Evolutionary conservation across 208 protist genomes (phyloP).

Genomic region (Crithidia expoeki): DNA sequence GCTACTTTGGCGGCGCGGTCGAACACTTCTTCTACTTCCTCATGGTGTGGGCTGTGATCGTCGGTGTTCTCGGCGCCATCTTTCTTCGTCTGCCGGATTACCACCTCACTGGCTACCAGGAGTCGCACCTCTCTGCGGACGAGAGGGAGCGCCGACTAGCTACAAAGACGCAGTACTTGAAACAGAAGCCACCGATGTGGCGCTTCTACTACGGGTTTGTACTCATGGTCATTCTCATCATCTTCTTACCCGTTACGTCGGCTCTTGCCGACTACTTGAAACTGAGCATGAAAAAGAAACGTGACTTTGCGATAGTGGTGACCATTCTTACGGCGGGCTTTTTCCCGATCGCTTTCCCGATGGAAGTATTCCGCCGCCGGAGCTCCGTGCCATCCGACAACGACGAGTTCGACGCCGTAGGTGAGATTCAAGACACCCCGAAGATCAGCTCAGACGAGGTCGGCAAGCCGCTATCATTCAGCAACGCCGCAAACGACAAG

Average conservation of each 20-base stretch:
- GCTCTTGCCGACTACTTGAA: conserved; percentile 43
- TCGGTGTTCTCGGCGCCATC: conserved; percentile 36
- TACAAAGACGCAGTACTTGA: conserved; percentile 40
- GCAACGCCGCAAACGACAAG: background rate
- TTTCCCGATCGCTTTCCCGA: conserved; percentile 31
- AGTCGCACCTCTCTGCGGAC: conserved; percentile 34
- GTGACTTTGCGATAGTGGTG: conserved; percentile 49
- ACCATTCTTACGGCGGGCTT: conserved; percentile 36
- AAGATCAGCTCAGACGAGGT: background rate
- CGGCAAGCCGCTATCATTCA: conserved; percentile 9
- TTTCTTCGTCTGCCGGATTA: conserved; percentile 68
- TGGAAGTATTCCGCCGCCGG: background rate
- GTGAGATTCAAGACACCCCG: background rate
- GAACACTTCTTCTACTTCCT: conserved; percentile 62
- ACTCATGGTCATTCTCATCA: conserved; percentile 53
- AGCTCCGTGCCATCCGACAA: background rate
- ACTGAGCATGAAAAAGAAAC: conserved; percentile 20
- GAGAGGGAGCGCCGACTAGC: conserved; percentile 31
- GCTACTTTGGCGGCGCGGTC: conserved; percentile 43
- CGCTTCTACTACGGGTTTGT: conserved; percentile 66
- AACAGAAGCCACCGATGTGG: conserved; percentile 59
- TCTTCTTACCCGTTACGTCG: conserved; percentile 58
- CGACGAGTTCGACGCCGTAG: background rate
- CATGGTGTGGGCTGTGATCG: conserved; percentile 35
- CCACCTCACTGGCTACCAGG: conserved; percentile 58